A percentile compares a stretch with the other conserved stretches of the same genome.
Evolutionary conservation across 371 early-diverging fungal species (phyloP).

Genomic region (Coemansia linderi): DNA sequence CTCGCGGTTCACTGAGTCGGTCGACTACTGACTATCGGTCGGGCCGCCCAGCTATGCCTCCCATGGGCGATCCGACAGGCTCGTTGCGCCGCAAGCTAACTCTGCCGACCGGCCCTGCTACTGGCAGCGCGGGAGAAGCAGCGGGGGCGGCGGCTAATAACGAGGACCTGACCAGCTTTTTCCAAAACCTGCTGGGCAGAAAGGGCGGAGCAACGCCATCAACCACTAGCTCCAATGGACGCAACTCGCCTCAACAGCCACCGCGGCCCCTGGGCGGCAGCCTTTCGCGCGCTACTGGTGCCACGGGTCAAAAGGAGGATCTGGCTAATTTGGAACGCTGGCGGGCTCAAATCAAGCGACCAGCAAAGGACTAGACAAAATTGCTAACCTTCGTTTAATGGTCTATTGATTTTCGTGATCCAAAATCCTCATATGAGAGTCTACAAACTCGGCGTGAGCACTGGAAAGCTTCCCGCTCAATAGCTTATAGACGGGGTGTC

Average conservation of each 20-base stretch:
- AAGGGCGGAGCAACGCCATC: constrained; percentile 55
- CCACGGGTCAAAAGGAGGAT: constrained; percentile 26
- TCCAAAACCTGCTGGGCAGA: constrained; percentile 79
- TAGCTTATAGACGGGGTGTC: constrained; percentile 17
- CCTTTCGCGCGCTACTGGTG: constrained; percentile 19
- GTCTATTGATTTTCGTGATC: not conserved
- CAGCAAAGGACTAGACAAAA: constrained; percentile 16
- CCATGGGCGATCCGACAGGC: constrained; percentile 15
- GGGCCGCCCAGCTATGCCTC: constrained; percentile 12
- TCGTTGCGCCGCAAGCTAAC: constrained; percentile 32
- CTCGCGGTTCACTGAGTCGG: constrained; percentile 35
- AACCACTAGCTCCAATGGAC: constrained; percentile 28
- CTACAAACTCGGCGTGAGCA: constrained; percentile 15
- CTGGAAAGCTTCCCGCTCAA: constrained; percentile 12
- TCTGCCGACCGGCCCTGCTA: not conserved
- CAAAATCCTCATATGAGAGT: constrained; percentile 7
- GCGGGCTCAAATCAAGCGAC: constrained; percentile 46
- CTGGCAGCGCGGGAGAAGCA: constrained; percentile 4
- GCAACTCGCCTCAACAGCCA: constrained; percentile 40
- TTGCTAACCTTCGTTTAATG: not conserved
- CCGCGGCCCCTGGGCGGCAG: constrained; percentile 31
- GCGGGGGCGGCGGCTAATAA: constrained; percentile 48
- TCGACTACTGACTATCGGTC: constrained; percentile 6
- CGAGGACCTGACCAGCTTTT: constrained; percentile 85
- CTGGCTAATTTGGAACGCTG: constrained; percentile 46